Conservation (phyloP, 108 stramenopile genomes). For the Fistulifera pelliculosa region DNA sequence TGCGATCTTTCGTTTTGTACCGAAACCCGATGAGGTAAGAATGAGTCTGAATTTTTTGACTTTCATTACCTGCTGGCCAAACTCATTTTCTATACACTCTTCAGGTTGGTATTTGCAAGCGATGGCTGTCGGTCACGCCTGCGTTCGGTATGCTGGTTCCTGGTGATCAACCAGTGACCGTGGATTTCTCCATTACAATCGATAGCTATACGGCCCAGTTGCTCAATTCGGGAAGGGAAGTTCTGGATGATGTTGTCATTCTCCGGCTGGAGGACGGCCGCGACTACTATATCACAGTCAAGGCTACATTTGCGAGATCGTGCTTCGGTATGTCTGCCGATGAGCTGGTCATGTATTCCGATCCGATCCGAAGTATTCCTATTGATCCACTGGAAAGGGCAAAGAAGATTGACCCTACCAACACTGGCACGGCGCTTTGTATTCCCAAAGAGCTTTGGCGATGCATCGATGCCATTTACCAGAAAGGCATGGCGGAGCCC, state of each 20-base stretch:
- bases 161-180: slow-evolving; percentile 54
- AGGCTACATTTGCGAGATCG: slow-evolving; percentile 75
- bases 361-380: slow-evolving; percentile 82
- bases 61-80: too few species aligned
- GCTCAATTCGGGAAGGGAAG: slow-evolving; percentile 74
- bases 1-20: slow-evolving; percentile 86
- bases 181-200: slow-evolving; percentile 72
- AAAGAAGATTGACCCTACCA: slow-evolving; percentile 39
- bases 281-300: slow-evolving; percentile 88
- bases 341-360: slow-evolving; percentile 81
- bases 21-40: slow-evolving; percentile 85
- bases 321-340: slow-evolving; percentile 90
- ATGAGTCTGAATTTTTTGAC: background rate
- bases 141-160: slow-evolving; percentile 91
- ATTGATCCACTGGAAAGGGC: slow-evolving; percentile 73
- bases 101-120: slow-evolving; percentile 68
- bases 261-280: slow-evolving; percentile 91
- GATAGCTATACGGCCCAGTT: slow-evolving; percentile 71
- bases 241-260: slow-evolving; percentile 85
- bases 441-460: slow-evolving; percentile 96
- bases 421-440: slow-evolving; percentile 58
- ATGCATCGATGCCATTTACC: slow-evolving; percentile 88
- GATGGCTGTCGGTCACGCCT: slow-evolving; percentile 84
- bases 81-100: background rate
- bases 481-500: slow-evolving; percentile 70